A percentile compares a stretch with the other conserved stretches of the same genome.
phyloP scores from a whole-genome alignment of 768 basidiomycete genomes.

The Lepiota venenata region DNA sequence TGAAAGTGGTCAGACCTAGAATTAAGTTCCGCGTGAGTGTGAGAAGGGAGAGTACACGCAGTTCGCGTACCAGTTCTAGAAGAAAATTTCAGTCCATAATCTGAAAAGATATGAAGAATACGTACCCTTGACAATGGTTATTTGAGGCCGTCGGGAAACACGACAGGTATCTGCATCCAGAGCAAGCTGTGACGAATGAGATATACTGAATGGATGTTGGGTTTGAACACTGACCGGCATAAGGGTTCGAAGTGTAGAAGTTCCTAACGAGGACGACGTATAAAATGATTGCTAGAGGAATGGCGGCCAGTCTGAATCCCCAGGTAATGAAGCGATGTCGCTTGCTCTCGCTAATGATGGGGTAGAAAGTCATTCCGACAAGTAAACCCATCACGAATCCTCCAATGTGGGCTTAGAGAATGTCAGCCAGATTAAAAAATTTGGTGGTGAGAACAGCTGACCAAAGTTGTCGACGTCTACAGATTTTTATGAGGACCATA shows the following conservation, averaged over 20 bases:
- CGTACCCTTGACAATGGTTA: conserved; percentile 61
- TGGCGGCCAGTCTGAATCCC: conserved; percentile 66
- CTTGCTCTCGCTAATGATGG: conserved; percentile 79
- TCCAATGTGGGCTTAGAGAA: conserved; percentile 72
- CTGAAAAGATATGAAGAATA: conserved; percentile 6
- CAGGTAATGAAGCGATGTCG: conserved; percentile 73
- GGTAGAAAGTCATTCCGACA: conserved; percentile 80
- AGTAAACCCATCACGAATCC: conserved; percentile 85
- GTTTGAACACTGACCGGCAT: conserved; percentile 54
- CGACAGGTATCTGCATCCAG: conserved; percentile 86
- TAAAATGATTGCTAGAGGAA: conserved; percentile 73
- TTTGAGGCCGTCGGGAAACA: conserved; percentile 80
- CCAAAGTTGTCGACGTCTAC: conserved; percentile 89
- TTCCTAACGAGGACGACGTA: conserved; percentile 83
- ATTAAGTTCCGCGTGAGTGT: neutral
- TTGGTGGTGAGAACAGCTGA: conserved; percentile 24
- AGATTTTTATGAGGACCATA: neutral
- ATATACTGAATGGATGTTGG: neutral
- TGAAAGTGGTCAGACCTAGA: conserved; percentile 16
- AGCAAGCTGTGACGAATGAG: conserved; percentile 52
- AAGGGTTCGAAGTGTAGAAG: conserved; percentile 88
- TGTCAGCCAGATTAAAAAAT: conserved; percentile 2
- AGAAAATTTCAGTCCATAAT: conserved; percentile 6
- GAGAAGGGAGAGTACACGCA: neutral
- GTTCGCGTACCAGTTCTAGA: conserved; percentile 31